Evolutionary conservation across 768 basidiomycete genomes (phyloP), one percentile per base, ranked within the genome.

Genomic region (Pisolithus tinctorius): DNA sequence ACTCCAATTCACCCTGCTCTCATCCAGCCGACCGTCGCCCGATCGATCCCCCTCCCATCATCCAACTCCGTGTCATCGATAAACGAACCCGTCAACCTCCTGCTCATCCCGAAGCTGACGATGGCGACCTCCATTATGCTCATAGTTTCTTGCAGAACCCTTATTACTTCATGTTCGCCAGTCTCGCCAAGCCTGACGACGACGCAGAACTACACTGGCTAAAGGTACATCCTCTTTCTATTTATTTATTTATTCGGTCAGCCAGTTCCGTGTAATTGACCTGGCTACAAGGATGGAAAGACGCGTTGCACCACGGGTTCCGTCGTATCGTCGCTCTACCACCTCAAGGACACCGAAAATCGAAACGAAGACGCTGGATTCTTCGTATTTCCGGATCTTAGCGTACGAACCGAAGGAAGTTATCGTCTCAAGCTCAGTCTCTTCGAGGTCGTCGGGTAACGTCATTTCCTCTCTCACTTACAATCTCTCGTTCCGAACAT

Each of bases 311-410:
- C 93, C 4, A 93, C 91, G 0, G 94, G 93, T 31, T 87, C 83
- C 3, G 88, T 92, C 30, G 94, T 97, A 4, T 90, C 88, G 1
- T 88, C 84, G 1, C 72, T 97, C 10, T 96, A 95, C 64, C 93
- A 95, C 62, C 76, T 96, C 50, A 95, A 93, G 63, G 90, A 84
- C 43, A 65, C 77, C 29, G 82, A 85, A 55, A 76, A 81, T 55
- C 70, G 72, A 48, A 76, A 76, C 55, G 63, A 73, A 64, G 88
- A 91, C 60, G 91, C 90, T 7, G 93, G 91, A 0, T 93, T 94
- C 73, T 98, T 98, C 62, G 93, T 96, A 30, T 98, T 98, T 60
- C 94, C 94, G 0, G 94, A 96, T 66, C 77, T 98, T 25, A 88
- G 86, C 54, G 91, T 97, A 5, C 74, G 92, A 53, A 92, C 90